A percentile compares a stretch with the other conserved stretches of the same genome.
These are phyloP conservation scores for Cronartium quercuum DNA, from an alignment of 1,284 basidiomycete species.

Conservation along the genomic window DNA sequence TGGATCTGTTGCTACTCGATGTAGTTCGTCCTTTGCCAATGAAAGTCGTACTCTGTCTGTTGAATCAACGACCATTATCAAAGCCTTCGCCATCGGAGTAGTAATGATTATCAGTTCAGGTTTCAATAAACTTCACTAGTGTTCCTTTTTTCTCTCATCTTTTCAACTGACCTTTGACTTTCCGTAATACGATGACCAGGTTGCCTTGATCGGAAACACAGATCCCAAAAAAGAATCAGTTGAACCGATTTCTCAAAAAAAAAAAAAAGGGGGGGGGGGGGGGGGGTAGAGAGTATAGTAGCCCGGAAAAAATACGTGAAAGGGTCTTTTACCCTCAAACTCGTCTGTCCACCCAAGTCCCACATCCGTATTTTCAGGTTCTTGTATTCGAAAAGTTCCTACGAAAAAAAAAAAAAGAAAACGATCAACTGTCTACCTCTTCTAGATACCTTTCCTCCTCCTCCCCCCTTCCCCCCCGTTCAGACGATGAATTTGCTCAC, in stretches of 20 bases:
- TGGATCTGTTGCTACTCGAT: conserved; percentile 47
- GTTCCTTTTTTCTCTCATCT: too few species aligned
- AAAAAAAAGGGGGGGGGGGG: too few species aligned
- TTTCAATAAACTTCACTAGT: conserved; percentile 50
- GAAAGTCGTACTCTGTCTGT: conserved; percentile 52
- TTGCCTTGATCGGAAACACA: conserved; percentile 14
- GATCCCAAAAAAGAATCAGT: not conserved
- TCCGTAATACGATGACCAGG: conserved; percentile 37
- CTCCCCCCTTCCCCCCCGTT: too few species aligned
- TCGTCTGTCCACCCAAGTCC: conserved; percentile 54
- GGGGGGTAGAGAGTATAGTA: too few species aligned
- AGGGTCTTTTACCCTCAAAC: conserved; percentile 47
- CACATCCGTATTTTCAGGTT: conserved; percentile 53
- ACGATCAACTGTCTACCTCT: too few species aligned
- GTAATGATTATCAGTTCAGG: conserved; percentile 50
- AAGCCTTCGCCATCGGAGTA: conserved; percentile 49
- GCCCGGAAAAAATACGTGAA: too few species aligned
- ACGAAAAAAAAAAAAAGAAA: too few species aligned
- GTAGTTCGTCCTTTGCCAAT: conserved; percentile 53
- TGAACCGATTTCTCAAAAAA: too few species aligned
- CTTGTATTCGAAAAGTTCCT: conserved; percentile 53
- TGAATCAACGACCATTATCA: conserved; percentile 55
- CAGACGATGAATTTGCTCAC: too few species aligned
- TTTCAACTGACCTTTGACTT: conserved; percentile 29
- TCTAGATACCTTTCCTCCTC: too few species aligned